These are phyloP conservation scores for Schizophyllum commune DNA, from an alignment of 1,284 basidiomycete species.

Conservation along the genomic window DNA sequence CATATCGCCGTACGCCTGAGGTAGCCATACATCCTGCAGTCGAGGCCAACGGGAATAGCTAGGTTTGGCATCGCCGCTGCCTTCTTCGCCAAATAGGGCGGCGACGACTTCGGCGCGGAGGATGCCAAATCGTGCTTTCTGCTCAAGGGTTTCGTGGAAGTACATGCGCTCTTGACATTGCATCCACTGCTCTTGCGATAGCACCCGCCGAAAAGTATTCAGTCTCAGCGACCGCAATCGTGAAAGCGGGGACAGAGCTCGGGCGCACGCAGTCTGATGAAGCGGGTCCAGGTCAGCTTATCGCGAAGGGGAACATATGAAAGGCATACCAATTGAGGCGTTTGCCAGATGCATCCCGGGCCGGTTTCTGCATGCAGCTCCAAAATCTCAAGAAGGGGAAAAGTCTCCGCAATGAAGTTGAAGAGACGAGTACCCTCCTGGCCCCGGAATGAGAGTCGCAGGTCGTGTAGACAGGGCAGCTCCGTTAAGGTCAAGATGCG, in stretches of 20 bases:
- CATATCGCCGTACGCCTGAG: background rate
- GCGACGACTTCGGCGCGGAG: background rate
- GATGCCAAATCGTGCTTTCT: background rate
- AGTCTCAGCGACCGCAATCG: too few relatives aligned
- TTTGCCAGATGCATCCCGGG: background rate
- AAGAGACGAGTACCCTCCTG: background rate
- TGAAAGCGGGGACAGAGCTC: too few relatives aligned
- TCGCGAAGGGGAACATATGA: too few relatives aligned
- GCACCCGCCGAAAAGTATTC: too few relatives aligned
- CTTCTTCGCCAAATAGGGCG: background rate
- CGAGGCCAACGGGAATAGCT: background rate
- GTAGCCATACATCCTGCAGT: background rate
- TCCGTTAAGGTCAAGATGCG: background rate
- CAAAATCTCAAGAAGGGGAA: background rate
- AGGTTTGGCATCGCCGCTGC: background rate
- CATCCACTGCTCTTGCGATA: too few relatives aligned
- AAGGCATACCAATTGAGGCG: background rate
- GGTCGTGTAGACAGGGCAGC: background rate
- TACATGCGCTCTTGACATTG: too few relatives aligned
- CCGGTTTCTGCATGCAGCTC: background rate
- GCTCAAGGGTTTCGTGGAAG: too few relatives aligned
- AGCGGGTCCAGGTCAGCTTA: too few relatives aligned
- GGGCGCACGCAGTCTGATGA: too few relatives aligned
- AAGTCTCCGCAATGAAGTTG: background rate
- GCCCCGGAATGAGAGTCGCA: background rate